Evolutionary conservation across 2,329 filamentous ascomycete species (phyloP), one percentile per base, ranked within the genome.

Genomic region (Colletotrichum sidae): DNA sequence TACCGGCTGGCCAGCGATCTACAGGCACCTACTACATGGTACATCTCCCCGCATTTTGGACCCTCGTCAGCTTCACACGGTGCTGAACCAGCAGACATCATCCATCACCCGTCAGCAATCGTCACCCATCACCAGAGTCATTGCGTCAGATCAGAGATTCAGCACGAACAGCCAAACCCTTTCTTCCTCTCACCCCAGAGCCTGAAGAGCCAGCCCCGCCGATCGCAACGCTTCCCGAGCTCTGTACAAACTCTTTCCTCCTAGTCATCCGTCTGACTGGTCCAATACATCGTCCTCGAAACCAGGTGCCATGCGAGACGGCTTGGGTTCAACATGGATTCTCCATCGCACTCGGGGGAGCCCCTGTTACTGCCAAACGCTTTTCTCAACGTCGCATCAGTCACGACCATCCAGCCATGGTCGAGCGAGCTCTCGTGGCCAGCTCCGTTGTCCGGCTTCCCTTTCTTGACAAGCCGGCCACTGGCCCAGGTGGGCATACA

Each of bases 141-240:
- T 65, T 62, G 62, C 58, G 58, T 65, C 52, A 62, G 52, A 49
- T 42, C 58, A 65, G 25, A 52, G 17, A 38, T 56, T 52, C 37
- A 44, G 35, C n/a, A 11, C 33, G 17, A 50, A 39, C 42, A 46
- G 44, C n/a, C 17, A 17, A 33, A 17, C 8, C 25, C 25, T 25
- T 25, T 25, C 25, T 4, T 25, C 25, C 25, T 25, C 44, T n/a
- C n/a, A 46, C 5, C 9, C 44, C 8, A 46, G 2, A 11, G 46
- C 25, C 52, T 47, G 49, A 46, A 55, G 17, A 50, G n/a, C 58
- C 41, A 33, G 52, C 13, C 62, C 62, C 58, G 63, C 59, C 47
- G 52, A 66, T 63, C 53, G 34, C 47, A 66, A 47, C 58, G 52
- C 59, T 57, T 62, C 44, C 62, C 58, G 15, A 25, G 50, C 55